Base-by-base conservation (phyloP, 2,329 filamentous ascomycete genomes). In the Pseudocercospora fuligena region DNA sequence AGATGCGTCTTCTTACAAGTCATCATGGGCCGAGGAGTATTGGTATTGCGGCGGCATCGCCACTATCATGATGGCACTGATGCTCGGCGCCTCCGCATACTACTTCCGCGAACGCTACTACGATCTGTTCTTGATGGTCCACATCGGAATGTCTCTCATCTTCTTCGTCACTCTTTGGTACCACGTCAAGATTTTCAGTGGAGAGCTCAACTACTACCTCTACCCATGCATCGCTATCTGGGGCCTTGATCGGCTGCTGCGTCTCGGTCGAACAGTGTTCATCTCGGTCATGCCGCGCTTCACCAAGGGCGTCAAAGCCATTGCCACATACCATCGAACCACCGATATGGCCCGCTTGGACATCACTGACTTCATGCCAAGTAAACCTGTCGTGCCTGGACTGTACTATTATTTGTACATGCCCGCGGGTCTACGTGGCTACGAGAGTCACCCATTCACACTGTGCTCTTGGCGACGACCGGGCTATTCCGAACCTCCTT, bases 31-130 rank as follows among this genome's bases (percentile, higher is more conserved):
- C 0, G 76, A 80, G 16, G 79, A 81, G 68, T 87, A 84, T 70
- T 87, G 84, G 79, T 84, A 81, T 73, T 81, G 81, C 2, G 85
- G 85, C 2, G 81, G 82, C 72, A 66, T 85, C 16, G 82, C 80
- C 3, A 79, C 78, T 0, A 70, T 80, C 19, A 72, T 77, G 12
- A 81, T 86, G 85, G 82, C 81, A 23, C 72, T 82, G 0, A 72
- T 85, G 0, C 64, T 86, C 0, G 76, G 75, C 0, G 80, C 84
- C 33, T 88, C 87, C 0, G 76, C 85, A 0, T 85, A 84, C 67
- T 84, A 81, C 73, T 77, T 88, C 19, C 81, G 86, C 0, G 80
- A 83, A 6, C 81, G 81, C 9, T 80, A 81, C n/a, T 89, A 87
- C 67, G 85, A 87, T 67, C 25, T 79, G 0, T 86, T 86, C 65